These are phyloP conservation scores for Inga laurina DNA, from an alignment of 306 rosid species.

Conservation along the genomic window DNA sequence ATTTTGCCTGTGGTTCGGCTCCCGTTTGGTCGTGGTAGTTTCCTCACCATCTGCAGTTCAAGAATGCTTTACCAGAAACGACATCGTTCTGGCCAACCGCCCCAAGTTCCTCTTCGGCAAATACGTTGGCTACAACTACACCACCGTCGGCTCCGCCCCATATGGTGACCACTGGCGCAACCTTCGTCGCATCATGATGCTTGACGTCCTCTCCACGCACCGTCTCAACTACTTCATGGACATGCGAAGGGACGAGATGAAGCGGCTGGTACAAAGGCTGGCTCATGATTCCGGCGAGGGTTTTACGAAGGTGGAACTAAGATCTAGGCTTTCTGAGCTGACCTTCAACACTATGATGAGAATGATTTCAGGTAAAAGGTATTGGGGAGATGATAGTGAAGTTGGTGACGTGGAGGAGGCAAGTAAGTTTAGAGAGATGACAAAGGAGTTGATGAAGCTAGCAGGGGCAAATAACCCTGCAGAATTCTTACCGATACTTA, in stretches of 20 bases:
- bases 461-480: conserved; percentile 33
- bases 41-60: background rate
- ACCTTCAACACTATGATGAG: conserved; percentile 56
- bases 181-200: conserved; percentile 54
- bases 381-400: conserved; percentile 29
- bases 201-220: conserved; percentile 51
- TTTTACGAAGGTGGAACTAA: conserved; percentile 43
- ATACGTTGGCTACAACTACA: conserved; percentile 48
- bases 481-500: conserved; percentile 37
- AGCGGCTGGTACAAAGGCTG: conserved; percentile 33
- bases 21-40: background rate
- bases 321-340: conserved; percentile 35
- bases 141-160: conserved; percentile 34
- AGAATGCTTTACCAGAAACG: conserved; percentile 53
- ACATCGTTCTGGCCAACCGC: conserved; percentile 57
- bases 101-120: conserved; percentile 39
- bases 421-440: conserved; percentile 18
- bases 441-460: background rate
- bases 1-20: background rate
- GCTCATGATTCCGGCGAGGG: background rate
- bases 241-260: conserved; percentile 49
- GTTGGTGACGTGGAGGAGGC: conserved; percentile 41
- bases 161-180: conserved; percentile 25
- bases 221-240: conserved; percentile 35
- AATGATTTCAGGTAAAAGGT: conserved; percentile 59